These are phyloP conservation scores for Tetracentron sinense DNA, from an alignment of 164 flowering plant genomes.

Conservation along the genomic window DNA sequence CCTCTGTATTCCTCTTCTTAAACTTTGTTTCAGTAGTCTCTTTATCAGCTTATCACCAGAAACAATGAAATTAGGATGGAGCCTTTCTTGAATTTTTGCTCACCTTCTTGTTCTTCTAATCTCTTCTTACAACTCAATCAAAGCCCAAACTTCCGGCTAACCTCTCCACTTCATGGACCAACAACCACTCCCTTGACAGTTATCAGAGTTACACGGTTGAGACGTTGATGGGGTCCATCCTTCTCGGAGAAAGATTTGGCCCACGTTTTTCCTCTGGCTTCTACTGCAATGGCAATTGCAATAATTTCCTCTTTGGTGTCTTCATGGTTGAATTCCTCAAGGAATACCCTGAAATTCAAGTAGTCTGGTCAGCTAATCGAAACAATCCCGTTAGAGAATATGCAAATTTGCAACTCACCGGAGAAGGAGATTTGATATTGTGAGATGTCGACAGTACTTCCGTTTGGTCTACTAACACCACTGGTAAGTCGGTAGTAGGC, in stretches of 20 bases:
- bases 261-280: conserved; percentile 23
- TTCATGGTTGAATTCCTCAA: conserved; percentile 12
- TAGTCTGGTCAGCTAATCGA: conserved; percentile 17
- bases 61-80: neutral
- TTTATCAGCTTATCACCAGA: neutral
- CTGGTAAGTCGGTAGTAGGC: conserved; percentile 16
- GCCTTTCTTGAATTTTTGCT: conserved; percentile 1
- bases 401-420: conserved; percentile 22
- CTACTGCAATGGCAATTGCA: conserved; percentile 19
- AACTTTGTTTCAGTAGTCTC: no score
- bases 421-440: conserved; percentile 20
- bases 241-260: conserved; percentile 10
- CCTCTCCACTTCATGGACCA: conserved; percentile 19
- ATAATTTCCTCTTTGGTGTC: conserved; percentile 13
- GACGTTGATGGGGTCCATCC: conserved; percentile 13
- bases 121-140: neutral
- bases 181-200: conserved; percentile 3
- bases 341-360: neutral
- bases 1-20: no score
- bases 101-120: neutral
- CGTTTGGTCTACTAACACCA: conserved; percentile 26
- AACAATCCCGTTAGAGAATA: conserved; percentile 11
- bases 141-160: conserved; percentile 9
- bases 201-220: conserved; percentile 3
- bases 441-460: conserved; percentile 16